Base-by-base conservation (phyloP, 1,284 basidiomycete genomes). In the Lignosus rhinocerotis region DNA sequence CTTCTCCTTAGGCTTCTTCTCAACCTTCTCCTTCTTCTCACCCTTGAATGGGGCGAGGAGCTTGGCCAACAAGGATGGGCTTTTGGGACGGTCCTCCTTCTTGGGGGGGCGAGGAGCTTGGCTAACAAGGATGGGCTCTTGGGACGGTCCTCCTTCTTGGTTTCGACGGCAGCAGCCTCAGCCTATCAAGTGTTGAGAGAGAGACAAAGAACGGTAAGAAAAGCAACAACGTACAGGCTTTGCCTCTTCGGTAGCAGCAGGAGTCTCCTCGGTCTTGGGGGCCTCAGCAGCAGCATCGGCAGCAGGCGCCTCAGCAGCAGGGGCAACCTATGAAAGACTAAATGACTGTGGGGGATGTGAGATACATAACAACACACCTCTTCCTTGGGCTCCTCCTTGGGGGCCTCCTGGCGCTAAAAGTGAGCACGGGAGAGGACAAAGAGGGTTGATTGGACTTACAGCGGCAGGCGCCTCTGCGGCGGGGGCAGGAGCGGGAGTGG, bases 71-170 rank as follows among this genome's bases (percentile, higher is more conserved):
- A 92, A 64, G 53, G 81, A 73, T n/a, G 90, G 90, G 76, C 88
- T 90, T 83, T 88, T 90, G 67, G 88, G 87, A 63, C 80, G 78
- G 17, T 88, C 86, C 64, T 88, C 87, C 76, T 88, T 88, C 82
- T n/a, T n/a, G n/a, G n/a, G n/a, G 88, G 84, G 43, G 84, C 84
- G 53, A 92, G 82, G 61, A 92, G 77, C 75, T 88, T 92, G 63
- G 82, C 69, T 52, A 92, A 76, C 60, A 92, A 64, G 53, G 81
- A 73, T n/a, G 90, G 90, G 76, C 88, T 90, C 84, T 88, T 90
- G 67, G 88, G 87, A 63, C 80, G 78, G 17, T 88, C 86, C 64
- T 88, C 87, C 76, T n/a, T n/a, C n/a, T 87, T 86, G 11, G 72
- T 67, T 63, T 84, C 83, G 52, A 76, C 83, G 51, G 76, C 70